Percentiles rank a stretch among this genome's conserved stretches.
phyloP scores from a whole-genome alignment of 768 basidiomycete species.

The Leucocoprinus birnbaumii region DNA sequence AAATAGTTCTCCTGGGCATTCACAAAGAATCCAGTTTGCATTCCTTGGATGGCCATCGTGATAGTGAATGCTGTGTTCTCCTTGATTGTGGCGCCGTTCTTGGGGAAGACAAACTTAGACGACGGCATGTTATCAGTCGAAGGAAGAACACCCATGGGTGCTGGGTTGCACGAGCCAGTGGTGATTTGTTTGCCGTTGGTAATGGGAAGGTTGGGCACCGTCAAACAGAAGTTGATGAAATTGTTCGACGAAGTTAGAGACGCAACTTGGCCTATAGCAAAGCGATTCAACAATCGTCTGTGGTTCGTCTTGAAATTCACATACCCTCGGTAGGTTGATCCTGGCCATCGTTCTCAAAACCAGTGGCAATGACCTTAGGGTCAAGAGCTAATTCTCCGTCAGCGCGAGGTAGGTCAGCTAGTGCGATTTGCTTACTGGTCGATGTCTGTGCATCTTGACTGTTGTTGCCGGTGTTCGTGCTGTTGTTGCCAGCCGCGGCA shows the following conservation, averaged over 20 bases:
- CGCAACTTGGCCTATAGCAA: slow-evolving; percentile 42
- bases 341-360: slow-evolving; percentile 56
- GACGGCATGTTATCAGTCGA: slow-evolving; percentile 46
- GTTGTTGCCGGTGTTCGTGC: slow-evolving; percentile 22
- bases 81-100: slow-evolving; percentile 40
- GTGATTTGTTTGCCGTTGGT: slow-evolving; percentile 54
- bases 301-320: slow-evolving; percentile 34
- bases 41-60: slow-evolving; percentile 37
- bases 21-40: slow-evolving; percentile 52
- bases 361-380: slow-evolving; percentile 47
- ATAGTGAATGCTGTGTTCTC: slow-evolving; percentile 51
- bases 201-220: slow-evolving; percentile 44
- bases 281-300: slow-evolving; percentile 38
- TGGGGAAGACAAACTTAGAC: slow-evolving; percentile 45
- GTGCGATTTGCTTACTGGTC: slow-evolving; percentile 29
- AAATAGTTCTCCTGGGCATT: slow-evolving; percentile 52
- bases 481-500: slow-evolving; percentile 13
- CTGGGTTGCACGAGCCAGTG: slow-evolving; percentile 59
- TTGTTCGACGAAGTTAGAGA: slow-evolving; percentile 59
- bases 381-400: slow-evolving; percentile 26
- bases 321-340: slow-evolving; percentile 30
- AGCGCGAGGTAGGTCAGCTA: no score
- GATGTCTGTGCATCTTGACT: slow-evolving; percentile 42
- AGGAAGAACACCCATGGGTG: slow-evolving; percentile 56
- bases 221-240: slow-evolving; percentile 59